These are phyloP conservation scores for Mycena vitilis DNA, from an alignment of 768 basidiomycete genomes.

Conservation along the genomic window DNA sequence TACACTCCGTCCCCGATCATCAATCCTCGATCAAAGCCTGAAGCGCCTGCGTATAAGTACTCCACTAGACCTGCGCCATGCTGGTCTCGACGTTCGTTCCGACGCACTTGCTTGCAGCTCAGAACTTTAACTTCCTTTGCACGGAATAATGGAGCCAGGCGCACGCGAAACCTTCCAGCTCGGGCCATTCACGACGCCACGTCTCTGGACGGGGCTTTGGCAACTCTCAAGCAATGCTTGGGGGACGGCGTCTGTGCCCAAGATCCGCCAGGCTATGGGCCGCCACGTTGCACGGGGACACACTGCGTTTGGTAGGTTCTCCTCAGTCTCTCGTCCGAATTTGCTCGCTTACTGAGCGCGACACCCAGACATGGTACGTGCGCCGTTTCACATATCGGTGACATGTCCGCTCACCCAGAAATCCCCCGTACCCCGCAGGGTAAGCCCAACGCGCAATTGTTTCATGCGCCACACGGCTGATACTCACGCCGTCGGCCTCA, in stretches of 20 bases:
- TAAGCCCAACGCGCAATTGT: conserved; percentile 28
- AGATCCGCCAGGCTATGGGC: conserved; percentile 33
- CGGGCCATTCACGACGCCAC: conserved; percentile 27
- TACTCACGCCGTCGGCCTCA: conserved; percentile 40
- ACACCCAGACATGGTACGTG: conserved; percentile 64
- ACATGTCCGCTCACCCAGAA: conserved; percentile 3
- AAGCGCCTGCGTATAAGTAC: not conserved
- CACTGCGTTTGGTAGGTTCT: conserved; percentile 67
- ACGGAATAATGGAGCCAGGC: not conserved
- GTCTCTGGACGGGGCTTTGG: conserved; percentile 33
- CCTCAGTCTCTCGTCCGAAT: not conserved
- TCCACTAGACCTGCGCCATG: not conserved
- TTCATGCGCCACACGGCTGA: not conserved
- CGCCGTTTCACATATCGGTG: not conserved
- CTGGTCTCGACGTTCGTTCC: not conserved
- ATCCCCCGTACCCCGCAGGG: conserved; percentile 42
- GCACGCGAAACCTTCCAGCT: conserved; percentile 35
- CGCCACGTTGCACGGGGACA: conserved; percentile 55
- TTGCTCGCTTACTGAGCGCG: conserved; percentile 12
- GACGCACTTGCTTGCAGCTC: not conserved
- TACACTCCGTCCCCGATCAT: not conserved
- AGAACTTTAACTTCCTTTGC: not conserved
- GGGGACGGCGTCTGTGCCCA: conserved; percentile 30
- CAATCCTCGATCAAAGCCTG: conserved; percentile 5
- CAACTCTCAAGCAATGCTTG: conserved; percentile 37